These are phyloP conservation scores for Podaxis pistillaris DNA, from an alignment of 768 basidiomycete genomes.

Conservation along the genomic window DNA sequence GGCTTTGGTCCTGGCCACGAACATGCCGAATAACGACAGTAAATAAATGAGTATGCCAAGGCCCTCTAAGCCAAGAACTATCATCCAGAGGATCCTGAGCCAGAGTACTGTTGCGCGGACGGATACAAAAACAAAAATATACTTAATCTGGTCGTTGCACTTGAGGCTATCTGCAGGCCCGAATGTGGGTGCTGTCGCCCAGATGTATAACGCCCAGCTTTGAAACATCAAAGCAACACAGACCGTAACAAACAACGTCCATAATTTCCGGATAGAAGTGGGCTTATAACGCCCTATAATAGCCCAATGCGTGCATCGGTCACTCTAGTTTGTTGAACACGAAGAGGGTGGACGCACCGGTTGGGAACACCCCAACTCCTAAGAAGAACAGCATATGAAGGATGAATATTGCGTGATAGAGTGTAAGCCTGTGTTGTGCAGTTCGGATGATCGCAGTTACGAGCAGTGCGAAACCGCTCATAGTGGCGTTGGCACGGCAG, in stretches of 20 bases:
- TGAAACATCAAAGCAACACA: slow-evolving; percentile 15
- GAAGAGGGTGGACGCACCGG: slow-evolving; percentile 1
- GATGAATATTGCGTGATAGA: slow-evolving; percentile 19
- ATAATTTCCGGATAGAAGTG: slow-evolving; percentile 2
- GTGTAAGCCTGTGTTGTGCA: slow-evolving; percentile 12
- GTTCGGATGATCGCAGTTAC: slow-evolving; percentile 17
- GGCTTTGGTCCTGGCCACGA: background rate
- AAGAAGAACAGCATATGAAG: slow-evolving; percentile 18
- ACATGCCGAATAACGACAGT: background rate
- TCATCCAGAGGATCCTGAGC: slow-evolving; percentile 17
- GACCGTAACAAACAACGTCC: slow-evolving; percentile 10
- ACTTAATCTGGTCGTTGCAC: slow-evolving; percentile 18
- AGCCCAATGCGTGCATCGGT: background rate
- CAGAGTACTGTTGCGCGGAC: slow-evolving; percentile 17
- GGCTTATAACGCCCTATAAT: background rate
- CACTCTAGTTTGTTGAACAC: background rate
- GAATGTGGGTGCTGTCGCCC: slow-evolving; percentile 17
- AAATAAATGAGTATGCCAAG: background rate
- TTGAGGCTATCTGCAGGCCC: slow-evolving; percentile 3
- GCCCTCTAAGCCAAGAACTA: slow-evolving; percentile 5
- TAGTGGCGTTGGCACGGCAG: slow-evolving; percentile 14
- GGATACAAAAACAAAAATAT: slow-evolving; percentile 14
- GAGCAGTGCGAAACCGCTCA: slow-evolving; percentile 16
- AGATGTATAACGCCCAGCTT: slow-evolving; percentile 17
- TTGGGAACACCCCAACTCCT: slow-evolving; percentile 13